These are phyloP conservation scores for Nemania sp. DNA, from an alignment of 2,329 filamentous ascomycete species.

Conservation along the genomic window DNA sequence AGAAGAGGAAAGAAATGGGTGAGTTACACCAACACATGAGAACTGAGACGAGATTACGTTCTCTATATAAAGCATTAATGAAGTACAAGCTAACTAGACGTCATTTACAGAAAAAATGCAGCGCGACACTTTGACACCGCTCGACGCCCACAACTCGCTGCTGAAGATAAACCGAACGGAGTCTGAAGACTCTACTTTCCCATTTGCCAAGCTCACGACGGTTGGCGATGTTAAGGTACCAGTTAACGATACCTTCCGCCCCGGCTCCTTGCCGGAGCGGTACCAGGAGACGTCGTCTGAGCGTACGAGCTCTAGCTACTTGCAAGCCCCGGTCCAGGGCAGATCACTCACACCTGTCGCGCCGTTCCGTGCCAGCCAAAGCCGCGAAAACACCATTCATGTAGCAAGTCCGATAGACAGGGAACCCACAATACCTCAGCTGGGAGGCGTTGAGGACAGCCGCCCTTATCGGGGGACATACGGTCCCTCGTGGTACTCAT, in stretches of 20 bases:
- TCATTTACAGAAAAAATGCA: constrained; percentile 69
- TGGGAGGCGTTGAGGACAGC: constrained; percentile 27
- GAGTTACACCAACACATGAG: constrained; percentile 48
- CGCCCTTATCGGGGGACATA: constrained; percentile 31
- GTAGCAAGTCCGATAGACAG: constrained; percentile 48
- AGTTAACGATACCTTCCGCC: constrained; percentile 20
- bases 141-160: constrained; percentile 85
- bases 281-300: constrained; percentile 35
- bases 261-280: constrained; percentile 43
- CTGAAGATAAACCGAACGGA: constrained; percentile 68
- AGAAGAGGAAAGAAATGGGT: constrained; percentile 87
- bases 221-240: constrained; percentile 42
- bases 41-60: not conserved
- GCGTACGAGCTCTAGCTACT: constrained; percentile 32
- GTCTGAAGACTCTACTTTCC: constrained; percentile 45
- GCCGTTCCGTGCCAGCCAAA: constrained; percentile 38
- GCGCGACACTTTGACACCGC: constrained; percentile 79
- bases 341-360: constrained; percentile 46
- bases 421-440: constrained; percentile 43
- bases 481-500: constrained; percentile 26
- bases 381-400: constrained; percentile 46
- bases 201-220: constrained; percentile 48
- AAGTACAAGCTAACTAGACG: constrained; percentile 10
- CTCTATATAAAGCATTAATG: constrained; percentile 4
- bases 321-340: constrained; percentile 32